phyloP scores from a whole-genome alignment of 805 yeast species.

The Candida arabinofermentans region DNA sequence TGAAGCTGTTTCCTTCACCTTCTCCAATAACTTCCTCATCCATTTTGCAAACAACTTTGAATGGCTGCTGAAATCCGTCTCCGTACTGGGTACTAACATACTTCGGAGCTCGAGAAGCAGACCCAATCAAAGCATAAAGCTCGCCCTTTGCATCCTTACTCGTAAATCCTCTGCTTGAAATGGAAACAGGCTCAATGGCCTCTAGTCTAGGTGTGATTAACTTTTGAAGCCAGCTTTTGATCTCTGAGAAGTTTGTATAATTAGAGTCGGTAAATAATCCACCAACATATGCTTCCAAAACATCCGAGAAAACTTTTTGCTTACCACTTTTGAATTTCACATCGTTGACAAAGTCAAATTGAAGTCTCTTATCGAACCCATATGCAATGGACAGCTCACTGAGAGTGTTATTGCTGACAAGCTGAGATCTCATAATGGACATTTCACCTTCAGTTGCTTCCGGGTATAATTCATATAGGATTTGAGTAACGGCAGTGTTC shows the following conservation, averaged over 20 bases:
- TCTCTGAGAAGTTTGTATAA: slow-evolving; percentile 40
- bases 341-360: slow-evolving; percentile 37
- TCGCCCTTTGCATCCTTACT: slow-evolving; percentile 71
- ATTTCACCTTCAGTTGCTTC: slow-evolving; percentile 76
- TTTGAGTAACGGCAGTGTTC: slow-evolving; percentile 64
- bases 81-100: slow-evolving; percentile 48
- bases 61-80: slow-evolving; percentile 48
- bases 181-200: slow-evolving; percentile 26
- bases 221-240: slow-evolving; percentile 53
- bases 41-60: slow-evolving; percentile 62
- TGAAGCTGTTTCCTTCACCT: slow-evolving; percentile 66
- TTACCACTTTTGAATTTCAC: slow-evolving; percentile 45
- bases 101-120: slow-evolving; percentile 59
- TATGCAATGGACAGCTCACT: slow-evolving; percentile 68
- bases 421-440: slow-evolving; percentile 60
- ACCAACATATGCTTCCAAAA: slow-evolving; percentile 91
- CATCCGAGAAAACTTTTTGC: slow-evolving; percentile 78
- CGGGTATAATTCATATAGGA: slow-evolving; percentile 65
- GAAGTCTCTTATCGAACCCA: slow-evolving; percentile 56
- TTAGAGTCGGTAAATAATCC: slow-evolving; percentile 63
- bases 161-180: slow-evolving; percentile 27
- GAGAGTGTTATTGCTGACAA: slow-evolving; percentile 71
- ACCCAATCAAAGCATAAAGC: slow-evolving; percentile 75
- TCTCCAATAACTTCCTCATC: slow-evolving; percentile 63
- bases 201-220: slow-evolving; percentile 46